These are phyloP conservation scores for Dissophora globulifera DNA, from an alignment of 192 early-diverging fungal genomes.

Conservation along the genomic window DNA sequence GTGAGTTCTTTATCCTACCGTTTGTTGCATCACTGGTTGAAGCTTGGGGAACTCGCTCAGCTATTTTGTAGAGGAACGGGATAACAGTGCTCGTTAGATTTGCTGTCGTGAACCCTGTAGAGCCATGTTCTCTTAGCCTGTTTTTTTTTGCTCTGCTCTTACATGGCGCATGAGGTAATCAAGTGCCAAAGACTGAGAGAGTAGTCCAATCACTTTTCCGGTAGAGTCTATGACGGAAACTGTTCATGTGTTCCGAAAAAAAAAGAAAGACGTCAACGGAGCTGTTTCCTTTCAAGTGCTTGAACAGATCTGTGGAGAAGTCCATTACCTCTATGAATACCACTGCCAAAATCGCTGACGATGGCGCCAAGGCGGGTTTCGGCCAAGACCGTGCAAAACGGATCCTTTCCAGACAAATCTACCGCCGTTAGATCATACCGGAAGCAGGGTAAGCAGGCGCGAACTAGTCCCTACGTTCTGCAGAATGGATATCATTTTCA, in stretches of 20 bases:
- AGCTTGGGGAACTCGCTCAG: constrained; percentile 44
- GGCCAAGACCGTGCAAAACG: constrained; percentile 83
- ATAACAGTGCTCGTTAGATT: no score
- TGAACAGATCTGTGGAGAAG: no score
- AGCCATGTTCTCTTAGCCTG: no score
- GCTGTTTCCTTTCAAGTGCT: no score
- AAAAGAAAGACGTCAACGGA: no score
- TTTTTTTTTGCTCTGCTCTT: not conserved
- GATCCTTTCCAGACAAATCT: constrained; percentile 86
- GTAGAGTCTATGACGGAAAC: constrained; percentile 77
- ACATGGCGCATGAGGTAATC: constrained; percentile 75
- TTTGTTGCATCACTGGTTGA: constrained; percentile 38
- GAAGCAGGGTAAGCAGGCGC: no score
- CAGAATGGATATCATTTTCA: no score
- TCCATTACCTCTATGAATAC: constrained; percentile 81
- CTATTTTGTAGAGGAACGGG: constrained; percentile 6
- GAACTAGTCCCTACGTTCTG: no score
- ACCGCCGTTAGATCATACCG: not conserved
- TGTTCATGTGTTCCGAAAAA: constrained; percentile 10
- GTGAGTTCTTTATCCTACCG: constrained; percentile 13
- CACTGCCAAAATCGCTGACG: constrained; percentile 75
- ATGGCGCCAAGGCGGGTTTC: constrained; percentile 79
- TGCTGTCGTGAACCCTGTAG: no score
- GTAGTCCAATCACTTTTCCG: constrained; percentile 69
- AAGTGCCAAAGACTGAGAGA: constrained; percentile 80